Evolutionary conservation across 139 green algal genomes (phyloP), one percentile per base, ranked within the genome.

Genomic region (Micractinium conductrix): DNA sequence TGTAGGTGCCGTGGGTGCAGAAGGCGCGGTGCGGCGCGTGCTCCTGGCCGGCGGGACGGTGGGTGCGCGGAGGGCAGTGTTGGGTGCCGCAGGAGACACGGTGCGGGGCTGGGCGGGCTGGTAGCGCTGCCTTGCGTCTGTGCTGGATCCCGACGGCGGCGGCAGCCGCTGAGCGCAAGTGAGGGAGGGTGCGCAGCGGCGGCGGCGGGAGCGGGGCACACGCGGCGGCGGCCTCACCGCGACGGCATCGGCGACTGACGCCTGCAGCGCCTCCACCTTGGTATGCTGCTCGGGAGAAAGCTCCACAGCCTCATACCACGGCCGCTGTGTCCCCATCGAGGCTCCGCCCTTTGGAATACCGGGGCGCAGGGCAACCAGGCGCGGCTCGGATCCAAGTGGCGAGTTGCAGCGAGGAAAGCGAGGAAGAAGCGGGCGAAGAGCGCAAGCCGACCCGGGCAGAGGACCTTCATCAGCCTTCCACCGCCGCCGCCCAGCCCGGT

Each of bases 1-100:
- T 88, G 79, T 96, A 95, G 0, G 91, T 95, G 74, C 90, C 91
- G 28, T 91, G 81, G 38, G 89, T 95, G 88, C 89, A 94, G 40
- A 90, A 90, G 42, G 82, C 68, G 38, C n/a, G 55, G 28, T 81
- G 86, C 22, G 74, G 37, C 2, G 74, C 42, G 33, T 44, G 85
- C 4, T 35, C 42, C 86, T 89, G 86, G 74, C 81, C 9, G 43
- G 72, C 44, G n/a, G 44, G 43, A 40, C 42, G 19, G 6, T 19
- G 8, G 44, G 21, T 16, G 37, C 43, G 71, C 12, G 28, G 37
- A 22, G 42, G 26, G 26, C 16, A 3, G 26, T 21, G 43, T 26
- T 73, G 35, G 24, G 14, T 68, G 60, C 60, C 26, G 60, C 60
- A 22, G 60, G 24, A 24, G 60, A 33, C 60, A 21, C 26, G 53